Conservation (phyloP, 2,329 filamentous ascomycete species). For the Cordyceps pruinosa region DNA sequence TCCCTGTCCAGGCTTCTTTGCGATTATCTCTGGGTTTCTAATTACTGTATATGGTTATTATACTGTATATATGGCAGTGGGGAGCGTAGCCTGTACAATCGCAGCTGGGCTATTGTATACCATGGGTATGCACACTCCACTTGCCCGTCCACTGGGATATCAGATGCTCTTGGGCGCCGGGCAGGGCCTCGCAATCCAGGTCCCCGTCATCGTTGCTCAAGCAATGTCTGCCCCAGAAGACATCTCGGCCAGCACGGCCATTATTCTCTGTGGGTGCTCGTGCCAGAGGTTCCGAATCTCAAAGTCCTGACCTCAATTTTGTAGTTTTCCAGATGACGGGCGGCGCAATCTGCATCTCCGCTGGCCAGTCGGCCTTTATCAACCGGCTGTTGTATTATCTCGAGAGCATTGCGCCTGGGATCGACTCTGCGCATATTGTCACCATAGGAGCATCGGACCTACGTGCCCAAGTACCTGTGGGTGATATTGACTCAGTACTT, state of each 20-base stretch:
- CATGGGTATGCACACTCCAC: background rate
- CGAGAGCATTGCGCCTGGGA: background rate
- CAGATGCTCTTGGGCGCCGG: background rate
- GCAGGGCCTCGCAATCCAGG: constrained; percentile 1
- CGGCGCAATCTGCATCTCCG: constrained; percentile 1
- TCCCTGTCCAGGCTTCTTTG: background rate
- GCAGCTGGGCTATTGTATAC: constrained; percentile 1
- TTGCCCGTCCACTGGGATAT: background rate
- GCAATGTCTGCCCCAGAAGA: background rate
- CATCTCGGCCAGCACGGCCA: background rate
- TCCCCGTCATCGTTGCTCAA: constrained; percentile 5
- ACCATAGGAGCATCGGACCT: background rate
- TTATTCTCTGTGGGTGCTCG: background rate
- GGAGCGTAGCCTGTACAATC: background rate
- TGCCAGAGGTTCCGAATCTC: background rate
- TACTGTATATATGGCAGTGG: background rate
- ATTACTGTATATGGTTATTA: background rate
- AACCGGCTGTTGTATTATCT: background rate
- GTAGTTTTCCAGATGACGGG: constrained; percentile 6
- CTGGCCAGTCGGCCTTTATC: background rate
- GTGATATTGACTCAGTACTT: background rate
- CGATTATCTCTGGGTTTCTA: background rate
- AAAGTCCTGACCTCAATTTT: background rate
- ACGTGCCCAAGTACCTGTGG: background rate
- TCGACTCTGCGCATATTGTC: background rate